phyloP scores from a whole-genome alignment of 2,329 filamentous ascomycete species.

The Dryadomyces sulphureus region DNA sequence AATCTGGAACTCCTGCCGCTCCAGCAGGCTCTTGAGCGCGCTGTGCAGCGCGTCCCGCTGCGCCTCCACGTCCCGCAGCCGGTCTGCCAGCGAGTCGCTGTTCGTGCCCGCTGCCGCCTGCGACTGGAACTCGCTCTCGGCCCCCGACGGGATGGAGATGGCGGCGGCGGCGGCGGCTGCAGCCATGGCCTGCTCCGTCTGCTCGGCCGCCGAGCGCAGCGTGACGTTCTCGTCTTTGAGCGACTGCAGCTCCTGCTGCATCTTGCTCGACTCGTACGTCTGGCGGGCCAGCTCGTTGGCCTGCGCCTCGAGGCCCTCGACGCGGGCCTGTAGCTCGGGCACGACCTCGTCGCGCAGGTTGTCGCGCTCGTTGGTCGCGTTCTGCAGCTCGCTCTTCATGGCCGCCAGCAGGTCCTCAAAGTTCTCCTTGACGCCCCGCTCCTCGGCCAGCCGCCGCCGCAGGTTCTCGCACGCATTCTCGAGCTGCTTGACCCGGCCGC shows the following conservation, averaged over 20 bases:
- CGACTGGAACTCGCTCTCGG: background rate
- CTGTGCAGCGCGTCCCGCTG: slow-evolving; percentile 86
- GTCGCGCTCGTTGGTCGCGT: slow-evolving; percentile 75
- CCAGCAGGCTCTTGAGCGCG: slow-evolving; percentile 70
- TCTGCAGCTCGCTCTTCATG: slow-evolving; percentile 68
- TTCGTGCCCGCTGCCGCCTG: slow-evolving; percentile 9
- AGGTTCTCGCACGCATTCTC: slow-evolving; percentile 71
- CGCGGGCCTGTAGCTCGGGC: slow-evolving; percentile 58
- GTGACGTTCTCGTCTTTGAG: slow-evolving; percentile 40
- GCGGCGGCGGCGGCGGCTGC: background rate
- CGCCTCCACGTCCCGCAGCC: slow-evolving; percentile 81
- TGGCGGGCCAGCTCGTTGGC: slow-evolving; percentile 58
- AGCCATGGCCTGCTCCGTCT: background rate
- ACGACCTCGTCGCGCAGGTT: slow-evolving; percentile 81
- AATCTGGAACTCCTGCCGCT: slow-evolving; percentile 73
- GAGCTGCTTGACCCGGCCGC: slow-evolving; percentile 56
- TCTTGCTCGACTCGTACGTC: slow-evolving; percentile 65
- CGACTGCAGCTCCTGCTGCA: slow-evolving; percentile 69
- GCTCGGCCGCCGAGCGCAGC: slow-evolving; percentile 22
- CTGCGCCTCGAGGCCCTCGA: slow-evolving; percentile 66
- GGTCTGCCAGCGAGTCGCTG: slow-evolving; percentile 53
- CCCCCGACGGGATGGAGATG: background rate
- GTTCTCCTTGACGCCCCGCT: slow-evolving; percentile 77
- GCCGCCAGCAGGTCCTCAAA: slow-evolving; percentile 84
- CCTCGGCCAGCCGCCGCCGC: slow-evolving; percentile 66